Percentiles rank a stretch among this genome's conserved stretches.
Conservation (phyloP, 768 basidiomycete species). For the Russula olivacea region DNA sequence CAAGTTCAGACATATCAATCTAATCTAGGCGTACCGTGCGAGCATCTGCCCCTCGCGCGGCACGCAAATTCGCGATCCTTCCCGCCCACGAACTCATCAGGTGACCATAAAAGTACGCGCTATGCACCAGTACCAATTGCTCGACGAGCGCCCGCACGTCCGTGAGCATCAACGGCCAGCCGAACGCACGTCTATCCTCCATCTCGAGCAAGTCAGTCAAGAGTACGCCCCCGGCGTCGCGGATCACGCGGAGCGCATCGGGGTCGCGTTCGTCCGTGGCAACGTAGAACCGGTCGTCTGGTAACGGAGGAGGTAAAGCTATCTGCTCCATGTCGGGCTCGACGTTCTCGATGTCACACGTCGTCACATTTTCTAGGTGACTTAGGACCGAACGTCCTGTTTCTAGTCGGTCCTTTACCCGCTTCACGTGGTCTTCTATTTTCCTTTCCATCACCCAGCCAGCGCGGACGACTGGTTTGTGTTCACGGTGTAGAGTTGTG, state of each 20-base stretch:
- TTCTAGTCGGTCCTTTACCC: conserved; percentile 30
- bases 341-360: conserved; percentile 13
- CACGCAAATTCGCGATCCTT: conserved; percentile 36
- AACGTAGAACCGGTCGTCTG: conserved; percentile 29
- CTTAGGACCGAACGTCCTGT: conserved; percentile 31
- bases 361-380: conserved; percentile 1
- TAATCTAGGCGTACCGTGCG: conserved; percentile 28
- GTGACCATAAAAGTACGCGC: conserved; percentile 37
- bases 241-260: conserved; percentile 31
- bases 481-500: too few species aligned
- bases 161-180: conserved; percentile 41
- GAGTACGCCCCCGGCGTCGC: conserved; percentile 36
- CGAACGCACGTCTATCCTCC: conserved; percentile 36
- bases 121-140: conserved; percentile 34
- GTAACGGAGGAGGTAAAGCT: neutral
- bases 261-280: conserved; percentile 41
- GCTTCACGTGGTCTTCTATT: conserved; percentile 33
- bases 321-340: conserved; percentile 10
- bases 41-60: conserved; percentile 35
- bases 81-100: conserved; percentile 36
- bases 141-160: conserved; percentile 41
- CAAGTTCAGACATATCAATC: too few species aligned
- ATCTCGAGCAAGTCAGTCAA: conserved; percentile 38
- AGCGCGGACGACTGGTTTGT: conserved; percentile 28
- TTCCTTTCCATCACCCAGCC: conserved; percentile 35